Evolutionary conservation across 768 basidiomycete genomes (phyloP), one percentile per base, ranked within the genome.

Genomic region (Plicaturopsis crispa): DNA sequence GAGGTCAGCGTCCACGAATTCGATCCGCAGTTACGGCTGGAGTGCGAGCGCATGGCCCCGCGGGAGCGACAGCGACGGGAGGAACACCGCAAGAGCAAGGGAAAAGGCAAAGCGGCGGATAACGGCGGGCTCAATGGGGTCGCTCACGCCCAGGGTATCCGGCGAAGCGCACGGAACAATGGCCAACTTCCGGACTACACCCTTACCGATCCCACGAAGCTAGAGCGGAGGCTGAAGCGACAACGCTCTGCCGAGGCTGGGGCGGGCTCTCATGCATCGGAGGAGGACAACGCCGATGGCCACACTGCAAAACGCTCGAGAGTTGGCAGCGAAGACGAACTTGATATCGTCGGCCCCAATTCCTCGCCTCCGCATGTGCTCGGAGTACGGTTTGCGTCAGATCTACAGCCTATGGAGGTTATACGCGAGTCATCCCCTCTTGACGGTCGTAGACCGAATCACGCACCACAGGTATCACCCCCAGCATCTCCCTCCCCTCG

Each of bases 31-130:
- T 84, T 96, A 56, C 66, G 68, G 36, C 41, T 79, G 20, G 94
- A 97, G 56, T 97, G 93, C 56, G 81, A 85, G 54, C 70, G 86
- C 46, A 92, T 93, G 86, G 84, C 88, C 11, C 70, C 60, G 26
- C 67, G 81, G 36, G 86, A 93, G 54, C 63, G 78, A 42, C 74
- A 79, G 60, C 67, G 85, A 48, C 58, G 76, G 42, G 73, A 74
- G 6, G 80, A 76, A 43, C 53, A 63, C 38, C 65, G 60, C 24
- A 59, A 58, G 47, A 63, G 57, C 28, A 73, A 61, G 49, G 69
- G 54, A 12, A 59, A 62, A 38, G 57, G 52, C 13, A 51, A 42
- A 39, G 56, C 18, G 14, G 54, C 63, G 50, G 46, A 50, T 16
- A 56, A 41, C 4, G 55, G 52, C 24, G 53, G 48, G 41, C 35